Base-by-base conservation (phyloP, 148 eudicot species). In the Persicaria maculosa region DNA sequence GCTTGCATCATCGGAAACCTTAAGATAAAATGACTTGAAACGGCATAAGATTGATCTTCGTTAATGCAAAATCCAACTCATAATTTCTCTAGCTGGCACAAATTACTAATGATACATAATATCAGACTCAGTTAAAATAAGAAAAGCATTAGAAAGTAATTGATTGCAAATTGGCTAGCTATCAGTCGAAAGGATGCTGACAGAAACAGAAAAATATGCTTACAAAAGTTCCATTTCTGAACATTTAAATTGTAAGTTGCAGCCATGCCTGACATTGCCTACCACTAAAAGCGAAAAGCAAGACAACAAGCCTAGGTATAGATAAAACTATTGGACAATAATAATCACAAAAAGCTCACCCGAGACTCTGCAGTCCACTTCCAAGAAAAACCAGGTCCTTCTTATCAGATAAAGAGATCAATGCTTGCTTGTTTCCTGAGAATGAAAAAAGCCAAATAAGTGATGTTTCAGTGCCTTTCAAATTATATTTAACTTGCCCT, bases 391-490 rank as follows among this genome's bases (percentile, higher is more conserved):
- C 79, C 83, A 92, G 78, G 75, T 88, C 88, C 72, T 53, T 90
- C 84, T 95, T 95, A 77, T 95, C 92, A 31, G 99, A 95, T 72
- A 95, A 73, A 19, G 99, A 96, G 77, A 96, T 86, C 82, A 96
- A 78, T 6, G 91, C 99, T 77, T 78, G 89, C 77, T 84, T 96
- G 54, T 72, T 77, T 58, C 89, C 92, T 87, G 68, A 31, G 58
- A 70, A 9, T 0, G 68, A 65, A 61, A 14, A 57, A 4, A 9
- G 15, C 22, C 31, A 47, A 71, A 70, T 57, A 40, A 36, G 17
- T 36, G 3, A 31, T 67, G n/a, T 67, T 15, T 36, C 47, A 67
- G 16, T 10, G 11, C 4, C 10, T 59, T 59, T 1, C 0, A 67
- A 4, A 31, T 4, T 11, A 4, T 67, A 44, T 5, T 31, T n/a